Base-by-base conservation (phyloP, 306 rosid species). In the Glycyrrhiza uralensis region DNA sequence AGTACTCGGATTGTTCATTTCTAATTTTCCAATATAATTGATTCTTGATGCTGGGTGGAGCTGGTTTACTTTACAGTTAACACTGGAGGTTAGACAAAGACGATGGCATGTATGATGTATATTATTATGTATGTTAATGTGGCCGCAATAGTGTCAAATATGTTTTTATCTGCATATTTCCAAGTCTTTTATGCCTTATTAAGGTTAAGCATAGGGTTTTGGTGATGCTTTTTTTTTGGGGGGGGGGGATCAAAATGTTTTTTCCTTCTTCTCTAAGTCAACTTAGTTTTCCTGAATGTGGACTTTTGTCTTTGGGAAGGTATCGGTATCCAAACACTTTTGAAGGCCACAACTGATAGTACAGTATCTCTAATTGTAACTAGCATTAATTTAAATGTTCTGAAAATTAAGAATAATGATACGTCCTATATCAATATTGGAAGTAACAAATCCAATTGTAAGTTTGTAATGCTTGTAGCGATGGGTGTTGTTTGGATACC, bases 151-250 rank as follows among this genome's bases (percentile, higher is more conserved):
- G 52, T 50, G 32, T 45, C 19, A 11, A 54, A 11, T 47, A 58
- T 58, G 66, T 66, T 18, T 36, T 56, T 33, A 42, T 71, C 24
- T 11, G 58, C 45, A 47, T 29, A 29, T 58, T 24, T n/a, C 32
- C 46, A 19, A 64, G 33, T 69, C 36, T 22, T 49, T 57, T 36
- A 49, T 10, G 63, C 33, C 28, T 51, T 14, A 39, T 9, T 51
- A 26, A 44, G 41, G 38, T 69, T 69, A 69, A 28, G 30, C 74
- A n/a, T 69, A 13, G n/a, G 32, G 55, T 35, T 32, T 49, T 77
- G 45, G 23, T 49, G 23, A 13, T n/a, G 7, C 36, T 18, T 14
- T n/a, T 19, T 19, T 18, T 51, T 46, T n/a, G n/a, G n/a, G n/a
- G n/a, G n/a, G n/a, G 20, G 10, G 4, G 11, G 2, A 12, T 46